phyloP scores from a whole-genome alignment of 1,139 yeast genomes.

The Yamadazyma oceani region DNA sequence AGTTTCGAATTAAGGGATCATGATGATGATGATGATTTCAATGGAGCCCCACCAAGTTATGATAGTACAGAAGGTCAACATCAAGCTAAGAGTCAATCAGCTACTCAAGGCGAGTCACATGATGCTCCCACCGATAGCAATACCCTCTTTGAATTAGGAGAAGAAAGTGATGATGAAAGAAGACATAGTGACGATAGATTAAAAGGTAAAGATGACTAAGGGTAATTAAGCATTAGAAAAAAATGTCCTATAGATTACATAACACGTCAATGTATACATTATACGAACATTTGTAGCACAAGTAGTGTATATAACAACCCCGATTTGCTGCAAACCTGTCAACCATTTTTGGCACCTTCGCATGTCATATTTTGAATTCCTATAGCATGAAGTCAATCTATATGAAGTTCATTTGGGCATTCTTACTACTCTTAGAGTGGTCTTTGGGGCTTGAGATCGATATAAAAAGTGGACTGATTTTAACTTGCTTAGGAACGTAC shows the following conservation, averaged over 20 bases:
- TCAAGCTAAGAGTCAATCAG: slow-evolving; percentile 5
- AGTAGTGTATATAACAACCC: too few species aligned
- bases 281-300: background rate
- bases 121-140: slow-evolving; percentile 19
- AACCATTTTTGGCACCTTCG: too few species aligned
- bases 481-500: too few species aligned
- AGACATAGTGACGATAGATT: slow-evolving; percentile 33
- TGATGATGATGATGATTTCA: slow-evolving; percentile 1
- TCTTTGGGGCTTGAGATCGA: too few species aligned
- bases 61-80: slow-evolving; percentile 16
- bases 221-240: too few species aligned
- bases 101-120: slow-evolving; percentile 9
- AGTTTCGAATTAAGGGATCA: slow-evolving; percentile 37
- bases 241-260: too few species aligned
- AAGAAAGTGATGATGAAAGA: slow-evolving; percentile 31
- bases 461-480: too few species aligned
- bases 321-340: too few species aligned
- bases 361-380: too few species aligned
- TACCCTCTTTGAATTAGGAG: slow-evolving; percentile 42
- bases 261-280: background rate
- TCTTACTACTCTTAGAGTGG: too few species aligned
- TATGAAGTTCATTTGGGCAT: too few species aligned
- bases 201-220: slow-evolving; percentile 5
- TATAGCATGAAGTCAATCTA: too few species aligned
- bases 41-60: slow-evolving; percentile 27